Evolutionary conservation across 2,329 filamentous ascomycete species (phyloP).

Genomic region (Colletotrichum sp.): DNA sequence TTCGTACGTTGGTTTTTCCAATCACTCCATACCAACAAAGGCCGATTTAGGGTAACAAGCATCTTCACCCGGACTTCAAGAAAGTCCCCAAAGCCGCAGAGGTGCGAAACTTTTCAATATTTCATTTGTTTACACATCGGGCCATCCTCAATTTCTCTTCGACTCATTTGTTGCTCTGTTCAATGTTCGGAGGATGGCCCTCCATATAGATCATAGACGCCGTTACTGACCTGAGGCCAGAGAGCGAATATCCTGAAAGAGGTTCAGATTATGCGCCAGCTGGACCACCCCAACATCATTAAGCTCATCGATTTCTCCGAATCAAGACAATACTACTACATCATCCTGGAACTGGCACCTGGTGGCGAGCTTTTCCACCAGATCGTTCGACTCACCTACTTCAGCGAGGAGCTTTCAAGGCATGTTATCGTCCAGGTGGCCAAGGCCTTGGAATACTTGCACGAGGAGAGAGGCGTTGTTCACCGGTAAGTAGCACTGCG

Average conservation of each 20-base stretch:
- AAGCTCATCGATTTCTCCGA: slow-evolving; percentile 94
- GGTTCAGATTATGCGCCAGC: slow-evolving; percentile 96
- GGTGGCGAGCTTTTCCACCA: slow-evolving; percentile 98
- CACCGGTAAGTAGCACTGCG: slow-evolving; percentile 76
- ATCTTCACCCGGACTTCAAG: slow-evolving; percentile 96
- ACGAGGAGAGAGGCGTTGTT: slow-evolving; percentile 94
- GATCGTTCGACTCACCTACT: slow-evolving; percentile 97
- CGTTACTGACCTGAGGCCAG: slow-evolving; percentile 54
- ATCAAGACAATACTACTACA: slow-evolving; percentile 95
- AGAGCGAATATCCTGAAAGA: slow-evolving; percentile 98
- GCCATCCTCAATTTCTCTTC: slow-evolving; percentile 30
- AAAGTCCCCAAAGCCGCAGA: slow-evolving; percentile 95
- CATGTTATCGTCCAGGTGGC: slow-evolving; percentile 96
- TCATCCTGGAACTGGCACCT: slow-evolving; percentile 91
- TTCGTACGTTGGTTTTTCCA: slow-evolving; percentile 24
- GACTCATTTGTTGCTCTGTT: slow-evolving; percentile 29
- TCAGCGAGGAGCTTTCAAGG: slow-evolving; percentile 92
- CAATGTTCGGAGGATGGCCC: slow-evolving; percentile 21
- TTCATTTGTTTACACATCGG: slow-evolving; percentile 34
- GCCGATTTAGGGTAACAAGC: slow-evolving; percentile 78
- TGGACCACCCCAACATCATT: slow-evolving; percentile 96
- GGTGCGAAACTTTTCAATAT: slow-evolving; percentile 71
- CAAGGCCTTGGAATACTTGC: slow-evolving; percentile 90
- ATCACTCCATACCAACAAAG: slow-evolving; percentile 55
- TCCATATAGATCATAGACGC: neutral